These are phyloP conservation scores for Colletotrichum gloeosporioides DNA, from an alignment of 2,329 filamentous ascomycete species.

Conservation along the genomic window DNA sequence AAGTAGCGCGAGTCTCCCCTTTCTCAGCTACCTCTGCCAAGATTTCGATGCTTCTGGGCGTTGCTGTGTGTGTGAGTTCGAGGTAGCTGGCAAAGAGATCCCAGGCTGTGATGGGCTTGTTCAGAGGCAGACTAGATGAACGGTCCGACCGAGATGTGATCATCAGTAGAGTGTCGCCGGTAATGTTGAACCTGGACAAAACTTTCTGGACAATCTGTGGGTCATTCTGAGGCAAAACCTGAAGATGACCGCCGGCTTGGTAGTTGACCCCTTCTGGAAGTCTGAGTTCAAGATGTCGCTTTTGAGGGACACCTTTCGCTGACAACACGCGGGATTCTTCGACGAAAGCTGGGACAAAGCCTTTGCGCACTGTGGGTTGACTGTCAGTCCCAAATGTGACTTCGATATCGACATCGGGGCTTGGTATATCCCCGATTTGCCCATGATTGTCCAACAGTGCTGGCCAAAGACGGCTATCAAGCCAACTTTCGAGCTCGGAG, in stretches of 20 bases:
- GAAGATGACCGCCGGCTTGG: neutral
- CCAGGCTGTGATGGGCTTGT: neutral
- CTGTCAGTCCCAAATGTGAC: conserved; percentile 58
- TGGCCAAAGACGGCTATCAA: conserved; percentile 58
- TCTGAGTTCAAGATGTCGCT: neutral
- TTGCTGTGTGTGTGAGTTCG: neutral
- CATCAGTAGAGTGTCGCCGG: neutral
- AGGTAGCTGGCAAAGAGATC: neutral
- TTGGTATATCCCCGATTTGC: conserved; percentile 35
- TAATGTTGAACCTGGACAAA: neutral
- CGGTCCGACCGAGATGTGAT: neutral
- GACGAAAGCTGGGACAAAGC: conserved; percentile 60
- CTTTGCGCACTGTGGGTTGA: conserved; percentile 60
- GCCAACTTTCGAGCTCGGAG: conserved; percentile 69
- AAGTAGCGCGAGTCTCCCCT: neutral
- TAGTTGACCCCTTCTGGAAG: neutral
- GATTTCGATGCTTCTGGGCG: neutral
- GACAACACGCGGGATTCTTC: conserved; percentile 54
- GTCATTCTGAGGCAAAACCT: neutral
- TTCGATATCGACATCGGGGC: conserved; percentile 14
- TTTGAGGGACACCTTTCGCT: neutral
- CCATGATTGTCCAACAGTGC: conserved; percentile 37
- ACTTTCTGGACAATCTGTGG: neutral
- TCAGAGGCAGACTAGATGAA: neutral
- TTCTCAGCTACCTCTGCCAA: neutral